Evolutionary conservation across 257 asterid species (phyloP), one percentile per base, ranked within the genome.

Genomic region (Solanum sparsipilum): DNA sequence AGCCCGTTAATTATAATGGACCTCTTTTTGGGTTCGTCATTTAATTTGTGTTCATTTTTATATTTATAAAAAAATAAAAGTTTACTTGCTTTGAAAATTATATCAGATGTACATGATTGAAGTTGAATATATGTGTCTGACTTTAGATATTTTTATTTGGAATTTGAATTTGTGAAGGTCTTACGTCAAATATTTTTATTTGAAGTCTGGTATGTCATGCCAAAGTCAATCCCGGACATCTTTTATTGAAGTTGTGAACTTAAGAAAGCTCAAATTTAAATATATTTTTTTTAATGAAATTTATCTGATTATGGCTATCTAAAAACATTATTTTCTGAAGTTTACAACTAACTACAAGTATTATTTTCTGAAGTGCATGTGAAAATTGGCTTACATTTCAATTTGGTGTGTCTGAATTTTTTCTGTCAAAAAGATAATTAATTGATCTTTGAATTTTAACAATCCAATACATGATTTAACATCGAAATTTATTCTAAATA

Each of bases 211-310:
- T 7, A 58, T 58, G 25, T 7, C 25, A 7, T 3, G 67, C 4
- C 67, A 21, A 7, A 58, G 27, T 0, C 25, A 58, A 58, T 0
- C 1, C 0, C 1, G 0, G 2, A 7, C 5, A 58, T 58, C 25
- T 58, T 58, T 58, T 58, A 58, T 7, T 58, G 5, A 58, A 58
- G 0, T 58, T 58, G 12, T 58, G 5, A 20, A 21, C 12, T 21
- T 58, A 2, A 58, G 0, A 21, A 58, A 21, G 1, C 5, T 20
- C 12, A 58, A 21, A 58, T 58, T 20, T 20, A 58, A n/a, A 7
- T 20, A 3, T 44, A 1, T 11, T 1, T 58, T 58, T 58, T 58
- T 58, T 7, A 3, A 3, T 58, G 3, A 58, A 20, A 58, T 58
- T 7, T 58, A 58, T 58, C 0, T 0, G 9, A 18, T 52, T 52